Evolutionary conservation across 2,329 filamentous ascomycete species (phyloP), one percentile per base, ranked within the genome.

Genomic region (Cadophora gregata): DNA sequence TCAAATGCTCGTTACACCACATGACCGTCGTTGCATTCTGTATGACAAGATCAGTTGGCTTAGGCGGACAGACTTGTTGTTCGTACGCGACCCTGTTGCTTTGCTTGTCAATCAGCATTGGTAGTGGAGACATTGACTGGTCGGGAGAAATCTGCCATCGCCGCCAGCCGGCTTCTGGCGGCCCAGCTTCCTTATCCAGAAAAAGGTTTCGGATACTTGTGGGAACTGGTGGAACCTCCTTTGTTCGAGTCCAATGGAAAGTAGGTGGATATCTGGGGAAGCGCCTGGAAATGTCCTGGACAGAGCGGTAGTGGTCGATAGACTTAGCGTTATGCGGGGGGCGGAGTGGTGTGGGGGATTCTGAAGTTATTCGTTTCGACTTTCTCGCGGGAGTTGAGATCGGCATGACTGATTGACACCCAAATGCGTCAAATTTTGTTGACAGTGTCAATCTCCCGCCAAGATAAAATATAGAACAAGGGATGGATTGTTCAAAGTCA

Each of bases 181-280:
- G 47, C 6, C 21, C 47, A 48, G n/a, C n/a, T 24, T 24, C 47
- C 47, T 25, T 21, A 25, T 48, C 3, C 8, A 25, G 47, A 48
- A 48, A n/a, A 47, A 33, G 31, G 19, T n/a, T 47, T 47, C 19
- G 16, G 8, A n/a, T 21, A 47, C 42, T 21, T 47, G 16, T 47
- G 14, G 42, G 21, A 48, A 5, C 25, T 16, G 8, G 3, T n/a
- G 21, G 48, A 8, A 19, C 10, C 50, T 21, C 3, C 9, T 2
- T 24, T 5, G 6, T 9, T 27, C 24, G 2, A 27, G 9, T 51
- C 25, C 21, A 27, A 25, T 27, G 3, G 25, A 25, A 25, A 2
- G 19, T 27, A 9, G 45, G 59, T 50, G 59, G 47, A 38, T 31
- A 58, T 63, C 61, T 42, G 61, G 61, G 61, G 61, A 63, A 63